Conservation (phyloP, 148 eudicot genomes). For the Dysphania ambrosioides region DNA sequence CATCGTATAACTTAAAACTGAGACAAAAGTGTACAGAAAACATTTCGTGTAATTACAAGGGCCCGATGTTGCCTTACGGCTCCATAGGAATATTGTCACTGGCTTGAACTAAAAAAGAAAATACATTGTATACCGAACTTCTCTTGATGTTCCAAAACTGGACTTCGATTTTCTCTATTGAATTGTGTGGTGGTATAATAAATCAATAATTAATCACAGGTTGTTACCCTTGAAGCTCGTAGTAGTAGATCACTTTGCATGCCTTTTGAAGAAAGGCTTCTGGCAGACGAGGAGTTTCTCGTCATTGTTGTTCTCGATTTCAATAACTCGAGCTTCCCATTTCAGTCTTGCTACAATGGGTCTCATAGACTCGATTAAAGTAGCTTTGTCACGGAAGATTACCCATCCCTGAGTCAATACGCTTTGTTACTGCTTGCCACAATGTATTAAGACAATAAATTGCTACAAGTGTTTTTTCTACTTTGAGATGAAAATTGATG, state of each 20-base stretch:
- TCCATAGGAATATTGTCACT: slow-evolving; percentile 54
- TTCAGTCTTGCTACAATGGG: slow-evolving; percentile 59
- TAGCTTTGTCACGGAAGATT: slow-evolving; percentile 60
- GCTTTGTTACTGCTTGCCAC: slow-evolving; percentile 13
- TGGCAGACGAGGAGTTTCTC: slow-evolving; percentile 92
- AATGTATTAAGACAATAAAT: neutral
- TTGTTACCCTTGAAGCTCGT: neutral
- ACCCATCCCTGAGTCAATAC: slow-evolving; percentile 76
- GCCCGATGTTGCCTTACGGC: slow-evolving; percentile 81
- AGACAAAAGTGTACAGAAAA: slow-evolving; percentile 8
- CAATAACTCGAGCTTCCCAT: slow-evolving; percentile 98
- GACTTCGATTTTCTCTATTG: slow-evolving; percentile 18
- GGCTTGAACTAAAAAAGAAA: slow-evolving; percentile 22
- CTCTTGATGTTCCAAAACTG: slow-evolving; percentile 22
- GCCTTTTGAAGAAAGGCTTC: slow-evolving; percentile 79
- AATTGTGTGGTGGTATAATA: slow-evolving; percentile 19
- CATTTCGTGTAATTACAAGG: slow-evolving; percentile 52
- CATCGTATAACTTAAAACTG: slow-evolving; percentile 25
- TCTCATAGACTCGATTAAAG: slow-evolving; percentile 72
- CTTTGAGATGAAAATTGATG: neutral
- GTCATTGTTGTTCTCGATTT: slow-evolving; percentile 67
- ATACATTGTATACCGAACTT: slow-evolving; percentile 20
- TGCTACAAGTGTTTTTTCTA: neutral
- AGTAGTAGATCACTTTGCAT: slow-evolving; percentile 33
- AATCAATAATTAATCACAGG: slow-evolving; percentile 24